Evolutionary conservation across 2,329 filamentous ascomycete genomes (phyloP), one percentile per base, ranked within the genome.

Genomic region (Mollisia scopiformis): DNA sequence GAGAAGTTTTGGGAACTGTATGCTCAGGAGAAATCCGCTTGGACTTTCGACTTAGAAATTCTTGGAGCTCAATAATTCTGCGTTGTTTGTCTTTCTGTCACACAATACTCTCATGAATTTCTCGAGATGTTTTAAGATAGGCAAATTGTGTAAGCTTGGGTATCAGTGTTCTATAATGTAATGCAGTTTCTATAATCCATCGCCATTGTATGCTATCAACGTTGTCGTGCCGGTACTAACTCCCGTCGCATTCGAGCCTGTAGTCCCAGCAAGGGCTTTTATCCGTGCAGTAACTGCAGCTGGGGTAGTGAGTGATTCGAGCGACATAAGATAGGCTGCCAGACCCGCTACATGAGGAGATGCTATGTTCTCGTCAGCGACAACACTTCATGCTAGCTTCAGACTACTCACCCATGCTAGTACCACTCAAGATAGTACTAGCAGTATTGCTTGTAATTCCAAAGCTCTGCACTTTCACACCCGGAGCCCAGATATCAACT

Each of bases 301-400:
- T 6, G 79, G 78, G 5, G 72, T 75, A 41, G 57, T 71, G 61
- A 77, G 72, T 1, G 74, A 74, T 65, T 81, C 77, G 1, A 78
- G 66, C 5, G 67, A 71, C 77, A 91, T 86, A 31, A 91, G 76
- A 75, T 91, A 91, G 28, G 87, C 87, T 14, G 85, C 86, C 3
- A 91, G 78, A 51, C 89, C 89, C 51, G 85, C 82, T 57, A 91
- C 81, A 72, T 90, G 88, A 1, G 88, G 88, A 13, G 82, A 82
- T 27, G 88, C 87, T 84, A 80, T 16, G n/a, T 43, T 5, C 39
- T 43, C 79, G 28, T 30, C 7, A 49, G 35, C 54, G 19, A 21
- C 10, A 25, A 41, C 47, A 49, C 19, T 14, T 23, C 25, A 25
- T 41, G 7, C 13, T n/a, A 31, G 14, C 14, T 13, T 30, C n/a